Evolutionary conservation across 805 yeast genomes (phyloP), one percentile per base, ranked within the genome.

Genomic region (Candida namnaoensis): DNA sequence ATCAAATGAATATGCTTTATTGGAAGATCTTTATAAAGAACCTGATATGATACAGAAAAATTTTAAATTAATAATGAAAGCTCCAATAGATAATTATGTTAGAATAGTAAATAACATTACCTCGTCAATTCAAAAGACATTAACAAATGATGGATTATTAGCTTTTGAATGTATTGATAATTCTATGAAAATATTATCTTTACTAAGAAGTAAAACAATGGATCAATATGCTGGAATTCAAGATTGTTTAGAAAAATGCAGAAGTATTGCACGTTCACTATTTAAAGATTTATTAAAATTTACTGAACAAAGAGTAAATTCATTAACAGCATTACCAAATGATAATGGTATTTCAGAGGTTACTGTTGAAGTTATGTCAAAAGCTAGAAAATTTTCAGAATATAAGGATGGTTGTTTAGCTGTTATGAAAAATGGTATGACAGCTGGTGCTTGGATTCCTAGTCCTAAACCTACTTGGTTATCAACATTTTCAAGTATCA

Each of bases 261-360:
- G 56, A 33, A 44, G 47, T 4, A 42, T 65, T 1, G 60, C 71
- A 24, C 61, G 59, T 35, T 58, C 64, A 0, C 61, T 80, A n/a
- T 78, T 84, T 52, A 58, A 60, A 40, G 85, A 78, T 41, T 69
- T 78, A 38, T 67, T 87, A 43, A 62, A 62, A 37, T 72, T 69
- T 45, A 78, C 85, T 28, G 85, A 78, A 37, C 53, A 55, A 4
- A 66, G 76, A 37, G 74, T 80, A 14, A 60, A 54, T 14, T 52
- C 65, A n/a, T 54, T 76, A 42, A 64, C 69, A 3, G 53, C 62
- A 9, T 55, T 82, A 34, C 82, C 87, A 10, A 71, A 71, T 38
- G 96, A 87, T 46, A 74, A 72, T 49, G 84, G 85, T 40, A 76
- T 87, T 37, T 72, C 84, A 36, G 88, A 80, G 51, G 70, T 78